Evolutionary conservation across 2,329 filamentous ascomycete species (phyloP).

Genomic region (Fusarium armeniacum): DNA sequence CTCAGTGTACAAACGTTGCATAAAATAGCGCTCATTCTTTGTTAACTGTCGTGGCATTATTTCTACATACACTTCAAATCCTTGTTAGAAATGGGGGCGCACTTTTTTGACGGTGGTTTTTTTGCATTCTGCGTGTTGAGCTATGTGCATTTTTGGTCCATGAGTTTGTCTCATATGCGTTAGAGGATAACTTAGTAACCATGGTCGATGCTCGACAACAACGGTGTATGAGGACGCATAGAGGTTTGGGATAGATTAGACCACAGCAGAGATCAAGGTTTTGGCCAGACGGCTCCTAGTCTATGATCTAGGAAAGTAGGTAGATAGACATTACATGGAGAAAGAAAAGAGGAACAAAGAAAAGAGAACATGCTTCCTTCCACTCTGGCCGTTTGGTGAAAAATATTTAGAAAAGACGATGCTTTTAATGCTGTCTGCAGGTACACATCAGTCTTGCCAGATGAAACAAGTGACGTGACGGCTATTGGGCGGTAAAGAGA

Average conservation of each 20-base stretch:
- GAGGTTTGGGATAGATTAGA: constrained; percentile 12
- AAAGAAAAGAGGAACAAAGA: constrained; percentile 12
- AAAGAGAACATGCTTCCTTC: background rate
- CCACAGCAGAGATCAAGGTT: background rate
- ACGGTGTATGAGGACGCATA: constrained; percentile 4
- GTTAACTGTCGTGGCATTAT: constrained; percentile 31
- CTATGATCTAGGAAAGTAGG: background rate
- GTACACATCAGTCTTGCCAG: constrained; percentile 18
- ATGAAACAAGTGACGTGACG: constrained; percentile 40
- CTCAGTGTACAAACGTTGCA: constrained; percentile 25
- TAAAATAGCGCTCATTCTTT: constrained; percentile 35
- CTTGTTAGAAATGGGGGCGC: background rate
- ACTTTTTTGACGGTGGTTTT: background rate
- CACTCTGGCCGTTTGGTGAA: background rate
- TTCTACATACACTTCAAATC: constrained; percentile 9
- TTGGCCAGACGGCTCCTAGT: background rate
- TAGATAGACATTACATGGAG: background rate
- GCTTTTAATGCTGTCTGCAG: constrained; percentile 15
- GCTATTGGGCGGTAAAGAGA: constrained; percentile 28
- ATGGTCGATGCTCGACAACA: constrained; percentile 4
- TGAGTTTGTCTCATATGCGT: constrained; percentile 27
- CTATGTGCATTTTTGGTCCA: constrained; percentile 5
- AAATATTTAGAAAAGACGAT: constrained; percentile 29
- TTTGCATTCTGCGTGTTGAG: background rate
- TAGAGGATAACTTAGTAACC: background rate